Percentiles rank a stretch among this genome's conserved stretches.
Conservation (phyloP, 169 alveolate genomes). For the Plasmodium gonderi region DNA sequence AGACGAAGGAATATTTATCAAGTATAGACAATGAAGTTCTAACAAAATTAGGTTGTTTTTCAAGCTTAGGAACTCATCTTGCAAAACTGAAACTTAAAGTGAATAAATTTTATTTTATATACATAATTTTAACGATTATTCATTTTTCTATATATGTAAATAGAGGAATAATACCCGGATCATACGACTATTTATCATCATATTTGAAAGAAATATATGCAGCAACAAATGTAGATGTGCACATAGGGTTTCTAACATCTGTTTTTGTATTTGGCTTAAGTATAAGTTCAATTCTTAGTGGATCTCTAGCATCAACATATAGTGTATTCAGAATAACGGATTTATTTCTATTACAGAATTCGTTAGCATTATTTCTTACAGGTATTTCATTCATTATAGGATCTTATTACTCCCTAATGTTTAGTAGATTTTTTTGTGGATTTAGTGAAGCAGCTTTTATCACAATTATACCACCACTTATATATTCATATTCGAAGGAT, state of each 20-base stretch:
- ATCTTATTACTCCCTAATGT: conserved; percentile 44
- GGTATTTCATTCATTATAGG: conserved; percentile 34
- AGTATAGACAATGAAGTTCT: neutral
- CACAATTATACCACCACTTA: conserved; percentile 40
- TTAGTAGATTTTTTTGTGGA: conserved; percentile 63
- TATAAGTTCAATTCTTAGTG: conserved; percentile 38
- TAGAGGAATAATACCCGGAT: conserved; percentile 64
- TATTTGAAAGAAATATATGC: conserved; percentile 24
- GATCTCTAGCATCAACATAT: conserved; percentile 36
- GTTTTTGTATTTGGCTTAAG: conserved; percentile 61
- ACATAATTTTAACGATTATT: conserved; percentile 13
- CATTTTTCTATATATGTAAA: conserved; percentile 38
- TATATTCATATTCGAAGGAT: conserved; percentile 54
- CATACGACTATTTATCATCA: conserved; percentile 49
- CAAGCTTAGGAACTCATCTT: conserved; percentile 13
- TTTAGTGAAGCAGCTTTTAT: conserved; percentile 65
- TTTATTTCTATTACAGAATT: conserved; percentile 16
- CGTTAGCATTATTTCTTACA: conserved; percentile 28
- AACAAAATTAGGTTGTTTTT: neutral
- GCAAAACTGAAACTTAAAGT: conserved; percentile 6
- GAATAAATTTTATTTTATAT: conserved; percentile 39
- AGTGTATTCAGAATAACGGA: conserved; percentile 28
- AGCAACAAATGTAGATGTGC: conserved; percentile 48
- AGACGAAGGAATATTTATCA: neutral
- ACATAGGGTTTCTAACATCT: conserved; percentile 43